These are phyloP conservation scores for Saturnispora halmiae DNA, from an alignment of 805 yeast species.

Conservation along the genomic window DNA sequence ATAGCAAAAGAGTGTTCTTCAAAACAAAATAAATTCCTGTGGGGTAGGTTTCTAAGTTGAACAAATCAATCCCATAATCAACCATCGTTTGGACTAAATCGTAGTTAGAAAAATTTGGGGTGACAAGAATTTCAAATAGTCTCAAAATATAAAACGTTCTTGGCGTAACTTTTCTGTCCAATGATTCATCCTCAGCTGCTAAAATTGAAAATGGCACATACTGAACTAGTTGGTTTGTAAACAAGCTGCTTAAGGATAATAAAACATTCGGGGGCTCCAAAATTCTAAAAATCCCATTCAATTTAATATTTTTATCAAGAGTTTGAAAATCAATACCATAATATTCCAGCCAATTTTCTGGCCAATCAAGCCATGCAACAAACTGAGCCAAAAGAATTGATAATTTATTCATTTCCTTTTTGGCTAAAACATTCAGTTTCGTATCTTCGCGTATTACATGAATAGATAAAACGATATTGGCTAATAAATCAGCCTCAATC, in stretches of 20 bases:
- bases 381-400: slow-evolving; percentile 52
- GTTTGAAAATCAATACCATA: slow-evolving; percentile 33
- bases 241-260: slow-evolving; percentile 45
- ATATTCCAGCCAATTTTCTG: slow-evolving; percentile 49
- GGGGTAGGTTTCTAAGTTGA: slow-evolving; percentile 61
- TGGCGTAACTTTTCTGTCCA: slow-evolving; percentile 57
- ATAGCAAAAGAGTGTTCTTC: slow-evolving; percentile 45
- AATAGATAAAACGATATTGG: slow-evolving; percentile 56
- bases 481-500: slow-evolving; percentile 38
- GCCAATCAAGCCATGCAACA: slow-evolving; percentile 67
- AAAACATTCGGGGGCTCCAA: slow-evolving; percentile 53
- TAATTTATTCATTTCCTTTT: slow-evolving; percentile 31
- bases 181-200: slow-evolving; percentile 48
- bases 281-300: slow-evolving; percentile 37
- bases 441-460: slow-evolving; percentile 75
- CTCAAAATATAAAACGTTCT: slow-evolving; percentile 50
- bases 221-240: slow-evolving; percentile 35
- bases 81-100: slow-evolving; percentile 56
- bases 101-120: slow-evolving; percentile 40
- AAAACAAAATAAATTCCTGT: slow-evolving; percentile 62
- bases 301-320: slow-evolving; percentile 34
- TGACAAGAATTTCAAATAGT: slow-evolving; percentile 53
- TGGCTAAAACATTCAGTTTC: slow-evolving; percentile 43
- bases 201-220: slow-evolving; percentile 60
- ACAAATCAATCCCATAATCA: slow-evolving; percentile 42